Conservation (phyloP, 108 stramenopile genomes). For the Cyclotella cryptica region DNA sequence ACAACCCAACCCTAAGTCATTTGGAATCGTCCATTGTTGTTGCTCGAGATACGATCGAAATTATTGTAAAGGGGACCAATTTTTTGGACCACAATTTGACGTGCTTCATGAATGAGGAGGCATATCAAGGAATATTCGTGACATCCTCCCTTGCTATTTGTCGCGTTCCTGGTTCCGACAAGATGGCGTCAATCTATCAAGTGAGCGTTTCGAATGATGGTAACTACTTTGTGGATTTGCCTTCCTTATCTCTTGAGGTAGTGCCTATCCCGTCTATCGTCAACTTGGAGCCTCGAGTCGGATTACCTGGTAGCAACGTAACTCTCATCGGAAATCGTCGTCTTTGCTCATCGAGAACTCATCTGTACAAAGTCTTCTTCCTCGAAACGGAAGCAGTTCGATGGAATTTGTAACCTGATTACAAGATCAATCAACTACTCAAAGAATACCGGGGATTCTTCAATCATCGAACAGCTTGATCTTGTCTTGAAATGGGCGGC, state of each 20-base stretch:
- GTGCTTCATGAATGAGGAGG: conserved; percentile 12
- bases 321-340: conserved; percentile 78
- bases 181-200: conserved; percentile 13
- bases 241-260: conserved; percentile 6
- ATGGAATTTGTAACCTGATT: conserved; percentile 83
- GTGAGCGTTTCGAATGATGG: conserved; percentile 28
- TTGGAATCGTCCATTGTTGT: conserved; percentile 19
- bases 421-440: conserved; percentile 64
- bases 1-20: conserved; percentile 3
- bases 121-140: conserved; percentile 4
- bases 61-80: conserved; percentile 24
- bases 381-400: conserved; percentile 67
- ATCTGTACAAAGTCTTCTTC: conserved; percentile 65
- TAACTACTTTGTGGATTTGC: not conserved
- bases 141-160: conserved; percentile 16
- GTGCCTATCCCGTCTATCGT: conserved; percentile 26
- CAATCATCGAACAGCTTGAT: conserved; percentile 71
- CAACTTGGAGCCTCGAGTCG: conserved; percentile 11
- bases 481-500: conserved; percentile 80
- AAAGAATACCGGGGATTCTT: conserved; percentile 41
- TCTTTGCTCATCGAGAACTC: conserved; percentile 52
- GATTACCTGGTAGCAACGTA: conserved; percentile 24
- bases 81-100: conserved; percentile 25
- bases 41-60: not conserved
- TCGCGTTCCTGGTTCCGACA: not conserved